Evolutionary conservation across 805 yeast genomes (phyloP), one percentile per base, ranked within the genome.

Genomic region (Vanderwaltozyma tropicalis): DNA sequence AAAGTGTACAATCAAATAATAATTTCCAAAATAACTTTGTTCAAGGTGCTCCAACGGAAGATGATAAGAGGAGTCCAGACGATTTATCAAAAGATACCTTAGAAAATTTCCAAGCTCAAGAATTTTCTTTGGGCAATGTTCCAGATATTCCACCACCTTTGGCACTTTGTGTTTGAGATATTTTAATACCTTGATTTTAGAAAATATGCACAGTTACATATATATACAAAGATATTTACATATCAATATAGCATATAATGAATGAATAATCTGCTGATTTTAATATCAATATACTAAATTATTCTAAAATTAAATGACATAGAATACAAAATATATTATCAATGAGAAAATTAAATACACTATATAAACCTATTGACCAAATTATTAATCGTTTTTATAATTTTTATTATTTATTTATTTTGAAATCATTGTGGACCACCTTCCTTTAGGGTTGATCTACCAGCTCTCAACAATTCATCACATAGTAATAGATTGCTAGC

Each of bases 401-500:
- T 24, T 10, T 8, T 7, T 24, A 4, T 7, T 8, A 8, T 24
- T 24, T 24, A 10, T 10, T 24, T 24, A 19, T 33, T 8, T 29
- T 19, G 13, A 4, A 27, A 19, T 35, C 24, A 28, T 11, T 28
- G 18, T 21, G 32, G 63, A 22, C 55, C 57, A 31, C 74, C 76
- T 47, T 78, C 77, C 63, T 88, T 86, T 66, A 87, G 69, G 10
- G 95, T 83, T 12, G 95, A 85, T 51, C 94, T 76, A 34, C 99
- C 99, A 2, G 99, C 99, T 66, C 89, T 87, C 55, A 92, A 72
- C 47, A 92, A 71, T 65, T 92, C 98, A 65, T 92, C 99, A 68
- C 98, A 92, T 45, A 92, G 69, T 47, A 92, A 71, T 52, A 92
- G 67, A 59, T 92, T 92, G 45, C 92, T 79, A 1, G 98, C 89